Percentiles rank a stretch among this genome's conserved stretches.
Conservation (phyloP, 1,139 yeast species). For the Blastobotrys illinoisensis region DNA sequence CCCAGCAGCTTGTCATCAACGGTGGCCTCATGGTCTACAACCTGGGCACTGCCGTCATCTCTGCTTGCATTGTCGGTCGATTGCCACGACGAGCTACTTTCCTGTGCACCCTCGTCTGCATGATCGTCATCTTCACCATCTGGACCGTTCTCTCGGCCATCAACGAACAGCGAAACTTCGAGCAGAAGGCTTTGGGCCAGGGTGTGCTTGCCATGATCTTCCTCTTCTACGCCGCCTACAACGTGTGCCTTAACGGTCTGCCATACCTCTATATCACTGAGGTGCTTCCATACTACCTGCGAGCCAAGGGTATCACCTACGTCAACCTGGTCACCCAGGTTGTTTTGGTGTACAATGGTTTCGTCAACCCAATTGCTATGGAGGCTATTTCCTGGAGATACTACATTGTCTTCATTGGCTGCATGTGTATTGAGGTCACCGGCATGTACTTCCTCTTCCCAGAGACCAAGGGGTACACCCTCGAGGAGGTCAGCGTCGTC, state of each 20-base stretch:
- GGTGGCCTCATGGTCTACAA: slow-evolving; percentile 18
- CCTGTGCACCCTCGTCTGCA: slow-evolving; percentile 17
- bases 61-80: slow-evolving; percentile 12
- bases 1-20: slow-evolving; percentile 18
- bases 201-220: slow-evolving; percentile 26
- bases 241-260: slow-evolving; percentile 22
- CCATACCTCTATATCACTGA: slow-evolving; percentile 37
- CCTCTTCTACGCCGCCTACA: slow-evolving; percentile 19
- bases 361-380: slow-evolving; percentile 57
- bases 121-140: slow-evolving; percentile 19
- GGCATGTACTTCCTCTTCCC: slow-evolving; percentile 80
- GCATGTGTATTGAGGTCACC: slow-evolving; percentile 12
- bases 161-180: slow-evolving; percentile 19
- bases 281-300: slow-evolving; percentile 36
- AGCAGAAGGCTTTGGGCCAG: slow-evolving; percentile 17
- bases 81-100: slow-evolving; percentile 35
- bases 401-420: slow-evolving; percentile 39
- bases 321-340: slow-evolving; percentile 23
- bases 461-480: slow-evolving; percentile 80
- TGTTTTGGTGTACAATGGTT: slow-evolving; percentile 38
- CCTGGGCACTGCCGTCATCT: slow-evolving; percentile 11
- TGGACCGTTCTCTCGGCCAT: slow-evolving; percentile 27
- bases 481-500: slow-evolving; percentile 62
- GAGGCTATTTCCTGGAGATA: slow-evolving; percentile 55
- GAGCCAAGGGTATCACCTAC: slow-evolving; percentile 33